A percentile compares a stretch with the other conserved stretches of the same genome.
These are phyloP conservation scores for Volvox carteri DNA, from an alignment of 163 green algal species.

Conservation along the genomic window DNA sequence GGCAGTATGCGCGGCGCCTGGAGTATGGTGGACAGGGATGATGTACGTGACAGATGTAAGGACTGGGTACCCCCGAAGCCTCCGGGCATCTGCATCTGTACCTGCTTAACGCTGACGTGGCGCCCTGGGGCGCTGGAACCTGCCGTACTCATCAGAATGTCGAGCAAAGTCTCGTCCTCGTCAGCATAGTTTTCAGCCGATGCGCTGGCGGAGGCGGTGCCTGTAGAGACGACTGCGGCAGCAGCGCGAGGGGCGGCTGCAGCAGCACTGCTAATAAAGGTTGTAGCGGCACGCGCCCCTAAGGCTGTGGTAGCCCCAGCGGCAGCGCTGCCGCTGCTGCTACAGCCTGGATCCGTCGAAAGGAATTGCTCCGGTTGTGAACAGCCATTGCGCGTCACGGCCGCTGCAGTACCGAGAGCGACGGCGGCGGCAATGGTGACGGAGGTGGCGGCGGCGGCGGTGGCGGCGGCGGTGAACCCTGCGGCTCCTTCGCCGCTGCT, in stretches of 20 bases:
- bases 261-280: no score
- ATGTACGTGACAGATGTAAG: background rate
- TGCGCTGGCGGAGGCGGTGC: background rate
- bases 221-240: background rate
- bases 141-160: background rate
- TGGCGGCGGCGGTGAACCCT: background rate
- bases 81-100: no score
- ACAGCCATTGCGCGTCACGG: no score
- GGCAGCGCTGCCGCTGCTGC: background rate
- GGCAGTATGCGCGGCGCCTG: background rate
- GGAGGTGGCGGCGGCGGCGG: no score
- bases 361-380: no score
- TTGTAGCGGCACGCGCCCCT: no score
- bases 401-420: no score
- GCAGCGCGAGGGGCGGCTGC: background rate
- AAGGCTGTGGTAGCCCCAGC: no score
- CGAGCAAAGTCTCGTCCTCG: constrained; percentile 13
- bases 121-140: background rate
- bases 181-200: background rate
- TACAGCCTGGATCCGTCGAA: no score
- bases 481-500: background rate
- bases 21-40: background rate
- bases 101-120: background rate
- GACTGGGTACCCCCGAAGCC: background rate
- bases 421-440: no score